Percentiles rank a stretch among this genome's conserved stretches.
phyloP scores from a whole-genome alignment of 2,329 filamentous ascomycete species.

The Annulohypoxylon truncatum region DNA sequence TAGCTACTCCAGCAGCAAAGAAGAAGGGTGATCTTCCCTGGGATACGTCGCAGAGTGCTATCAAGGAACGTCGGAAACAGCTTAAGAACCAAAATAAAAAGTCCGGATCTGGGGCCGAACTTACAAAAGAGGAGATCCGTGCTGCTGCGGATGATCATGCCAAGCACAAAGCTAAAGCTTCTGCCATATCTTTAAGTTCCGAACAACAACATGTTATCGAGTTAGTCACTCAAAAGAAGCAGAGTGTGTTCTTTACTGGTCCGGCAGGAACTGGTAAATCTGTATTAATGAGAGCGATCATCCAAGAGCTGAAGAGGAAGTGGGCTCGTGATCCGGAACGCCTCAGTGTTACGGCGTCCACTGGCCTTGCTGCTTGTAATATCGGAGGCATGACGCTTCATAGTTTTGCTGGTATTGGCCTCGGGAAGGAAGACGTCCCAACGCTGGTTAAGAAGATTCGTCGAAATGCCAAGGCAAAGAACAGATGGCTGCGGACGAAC shows the following conservation, averaged over 20 bases:
- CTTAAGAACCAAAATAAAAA: conserved; percentile 73
- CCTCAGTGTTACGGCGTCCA: conserved; percentile 94
- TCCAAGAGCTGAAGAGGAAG: conserved; percentile 81
- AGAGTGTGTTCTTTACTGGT: conserved; percentile 98
- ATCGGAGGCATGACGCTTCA: conserved; percentile 96
- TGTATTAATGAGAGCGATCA: conserved; percentile 90
- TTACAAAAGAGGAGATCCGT: conserved; percentile 59
- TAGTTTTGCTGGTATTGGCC: conserved; percentile 93
- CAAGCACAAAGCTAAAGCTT: conserved; percentile 52
- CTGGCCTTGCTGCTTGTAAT: conserved; percentile 94
- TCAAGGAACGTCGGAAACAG: conserved; percentile 82
- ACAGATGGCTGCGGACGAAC: conserved; percentile 88
- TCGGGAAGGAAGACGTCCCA: conserved; percentile 88
- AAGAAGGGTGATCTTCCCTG: conserved; percentile 62
- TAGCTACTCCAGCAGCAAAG: conserved; percentile 52
- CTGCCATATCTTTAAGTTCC: conserved; percentile 78
- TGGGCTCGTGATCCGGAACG: conserved; percentile 81
- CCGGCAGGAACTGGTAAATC: conserved; percentile 98
- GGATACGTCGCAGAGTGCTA: conserved; percentile 78
- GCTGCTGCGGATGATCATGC: conserved; percentile 54
- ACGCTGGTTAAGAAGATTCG: conserved; percentile 91
- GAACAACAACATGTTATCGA: conserved; percentile 89
- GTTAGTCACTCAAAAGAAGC: conserved; percentile 80
- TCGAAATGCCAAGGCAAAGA: conserved; percentile 86
- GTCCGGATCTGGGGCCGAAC: conserved; percentile 54